Base-by-base conservation (phyloP, 1,139 yeast genomes). In the Saccharomyces pastorianus region DNA sequence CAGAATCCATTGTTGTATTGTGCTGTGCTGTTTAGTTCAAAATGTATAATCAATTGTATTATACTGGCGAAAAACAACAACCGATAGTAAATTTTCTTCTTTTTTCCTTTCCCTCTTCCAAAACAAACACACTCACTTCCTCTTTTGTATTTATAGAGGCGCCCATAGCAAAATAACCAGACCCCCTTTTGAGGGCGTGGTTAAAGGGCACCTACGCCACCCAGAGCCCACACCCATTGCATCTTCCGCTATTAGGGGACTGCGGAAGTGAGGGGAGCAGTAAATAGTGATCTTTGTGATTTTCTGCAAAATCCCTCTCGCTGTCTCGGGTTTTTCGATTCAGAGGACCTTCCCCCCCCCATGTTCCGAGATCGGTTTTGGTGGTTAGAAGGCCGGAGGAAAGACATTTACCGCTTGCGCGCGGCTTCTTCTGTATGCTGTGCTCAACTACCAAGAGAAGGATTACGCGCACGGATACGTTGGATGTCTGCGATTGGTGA, bases 1-100 rank as follows among this genome's bases (percentile, higher is more conserved):
- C 41, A 28, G 65, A 55, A 47, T 52, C 70, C 70, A 66, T 65
- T 32, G 44, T 38, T 38, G 44, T 17, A 4, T 4, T 38, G 44
- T 9, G n/a, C 9, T 9, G 42, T 14, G 13, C 9, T 38, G 42
- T 8, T 9, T 38, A 20, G 23, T 9, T 20, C 44, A 20, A 38
- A 38, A 38, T 20, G 4, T 9, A 38, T 9, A 9, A 20, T 38
- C 25, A 11, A 20, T 17, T 38, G 25, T 20, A 38, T 9, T 9
- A 20, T 14, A 17, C 11, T 4, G 20, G 26, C n/a, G 25, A 20
- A 9, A 20, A 17, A 17, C 44, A 38, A 38, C 44, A 38, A 38
- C 5, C 9, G 6, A 17, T 17, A 17, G 6, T 9, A 20, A 2
- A 9, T 38, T 38, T 38, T 17, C 8, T 38, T 7, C 17, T 38